phyloP scores from a whole-genome alignment of 768 basidiomycete genomes.

The Coprinopsis sp. region DNA sequence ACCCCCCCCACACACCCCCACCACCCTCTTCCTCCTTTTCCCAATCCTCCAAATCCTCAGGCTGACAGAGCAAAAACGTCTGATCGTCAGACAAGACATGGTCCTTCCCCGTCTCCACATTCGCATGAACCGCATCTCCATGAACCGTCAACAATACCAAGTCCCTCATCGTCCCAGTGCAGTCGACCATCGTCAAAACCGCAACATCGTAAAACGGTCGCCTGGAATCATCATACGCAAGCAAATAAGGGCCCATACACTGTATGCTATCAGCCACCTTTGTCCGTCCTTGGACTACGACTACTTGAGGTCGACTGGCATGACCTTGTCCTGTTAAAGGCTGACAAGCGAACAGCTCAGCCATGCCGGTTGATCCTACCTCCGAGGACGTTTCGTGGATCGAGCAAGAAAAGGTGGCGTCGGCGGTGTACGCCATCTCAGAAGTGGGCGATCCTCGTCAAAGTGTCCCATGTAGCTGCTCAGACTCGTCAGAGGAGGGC shows the following conservation, averaged over 20 bases:
- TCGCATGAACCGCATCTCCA: conserved; percentile 2
- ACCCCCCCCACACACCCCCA: background rate
- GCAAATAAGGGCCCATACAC: background rate
- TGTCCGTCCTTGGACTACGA: background rate
- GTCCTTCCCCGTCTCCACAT: background rate
- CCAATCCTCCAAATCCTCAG: background rate
- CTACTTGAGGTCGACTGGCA: background rate
- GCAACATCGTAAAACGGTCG: conserved; percentile 1
- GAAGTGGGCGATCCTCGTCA: background rate
- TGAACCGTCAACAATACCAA: background rate
- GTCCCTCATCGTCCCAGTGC: background rate
- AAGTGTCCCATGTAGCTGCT: conserved; percentile 4
- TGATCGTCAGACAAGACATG: conserved; percentile 8
- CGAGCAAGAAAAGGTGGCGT: no score
- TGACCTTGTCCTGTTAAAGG: no score
- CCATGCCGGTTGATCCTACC: no score
- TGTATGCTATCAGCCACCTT: background rate
- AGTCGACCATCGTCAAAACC: background rate
- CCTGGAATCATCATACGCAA: background rate
- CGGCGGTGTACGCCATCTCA: background rate
- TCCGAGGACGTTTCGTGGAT: no score
- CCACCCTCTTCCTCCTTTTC: background rate
- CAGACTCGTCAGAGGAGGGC: no score
- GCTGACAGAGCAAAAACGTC: conserved; percentile 5
- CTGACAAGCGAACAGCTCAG: no score